Percentiles rank a stretch among this genome's conserved stretches.
Conservation (phyloP, 306 rosid genomes). For the Vicia faba region DNA sequence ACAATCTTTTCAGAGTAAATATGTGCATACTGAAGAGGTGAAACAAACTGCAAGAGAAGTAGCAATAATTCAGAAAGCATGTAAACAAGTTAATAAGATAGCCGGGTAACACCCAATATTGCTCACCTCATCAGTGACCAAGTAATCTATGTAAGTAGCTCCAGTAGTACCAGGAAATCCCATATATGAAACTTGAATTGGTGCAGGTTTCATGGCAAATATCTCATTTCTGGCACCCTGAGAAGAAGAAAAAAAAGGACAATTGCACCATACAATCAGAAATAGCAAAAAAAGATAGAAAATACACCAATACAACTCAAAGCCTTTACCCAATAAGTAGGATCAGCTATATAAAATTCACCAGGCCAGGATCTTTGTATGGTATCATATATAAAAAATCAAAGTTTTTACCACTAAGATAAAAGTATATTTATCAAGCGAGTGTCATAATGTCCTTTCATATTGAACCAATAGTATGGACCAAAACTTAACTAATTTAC, state of each 20-base stretch:
- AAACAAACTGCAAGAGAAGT: slow-evolving; percentile 70
- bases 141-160: slow-evolving; percentile 82
- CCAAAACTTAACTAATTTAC: neutral
- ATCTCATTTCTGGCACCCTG: slow-evolving; percentile 98
- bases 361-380: neutral
- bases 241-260: slow-evolving; percentile 24
- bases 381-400: slow-evolving; percentile 19
- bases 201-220: slow-evolving; percentile 94
- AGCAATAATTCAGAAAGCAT: slow-evolving; percentile 7
- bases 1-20: slow-evolving; percentile 96
- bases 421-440: neutral
- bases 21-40: slow-evolving; percentile 71
- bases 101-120: neutral
- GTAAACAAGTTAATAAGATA: slow-evolving; percentile 7
- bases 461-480: neutral
- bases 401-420: neutral
- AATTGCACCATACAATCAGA: slow-evolving; percentile 31
- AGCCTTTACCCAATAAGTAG: neutral
- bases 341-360: neutral
- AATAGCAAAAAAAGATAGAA: neutral
- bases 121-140: slow-evolving; percentile 90
- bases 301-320: neutral
- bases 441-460: neutral
- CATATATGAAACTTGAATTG: slow-evolving; percentile 98
- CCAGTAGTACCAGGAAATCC: slow-evolving; percentile 99